Evolutionary conservation across 768 basidiomycete genomes (phyloP), one percentile per base, ranked within the genome.

Genomic region (Ephemerocybe angulata): DNA sequence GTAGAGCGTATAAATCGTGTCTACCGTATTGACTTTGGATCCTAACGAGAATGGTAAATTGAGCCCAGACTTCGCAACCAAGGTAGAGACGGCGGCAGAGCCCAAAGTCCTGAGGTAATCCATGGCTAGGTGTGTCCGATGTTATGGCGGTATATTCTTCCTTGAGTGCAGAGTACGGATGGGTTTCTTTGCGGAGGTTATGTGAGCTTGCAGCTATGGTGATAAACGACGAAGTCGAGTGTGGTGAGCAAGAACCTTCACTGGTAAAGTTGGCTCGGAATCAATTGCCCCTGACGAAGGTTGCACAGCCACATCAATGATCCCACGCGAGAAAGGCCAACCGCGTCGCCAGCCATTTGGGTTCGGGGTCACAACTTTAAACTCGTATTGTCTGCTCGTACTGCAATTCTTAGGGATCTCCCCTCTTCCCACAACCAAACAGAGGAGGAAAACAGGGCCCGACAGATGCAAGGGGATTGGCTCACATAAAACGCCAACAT

Each of bases 61-160:
- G 13, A 98, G 79, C 24, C 94, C 94, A 7, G 94, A 94, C 64
- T 94, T 96, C 63, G 91, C 88, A 2, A 98, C 90, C n/a, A 97
- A 79, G 7, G 86, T 84, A 37, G 89, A 93, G 41, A 90, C 93
- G 6, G 93, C 93, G 42, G 85, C 90, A 52, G 88, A 89, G 31
- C 92, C 91, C 15, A 93, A 77, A 29, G 76, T 90, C 61, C 89
- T 79, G 55, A 93, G 72, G 64, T 91, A 90, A 60, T 93, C 91
- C 91, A 93, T 93, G 33, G 60, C 21, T 47, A 35, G 27, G 28
- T 8, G 46, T 29, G 38, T 42, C 33, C 38, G 22, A 48, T 31
- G 10, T 22, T 15, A 25, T 22, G 22, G 3, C 22, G 19, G 22
- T 27, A 40, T 50, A 25, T 4, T 22, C 8, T 41, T 15, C 24